Base-by-base conservation (phyloP, 2,329 filamentous ascomycete genomes). In the Amauroascus verrucosus region DNA sequence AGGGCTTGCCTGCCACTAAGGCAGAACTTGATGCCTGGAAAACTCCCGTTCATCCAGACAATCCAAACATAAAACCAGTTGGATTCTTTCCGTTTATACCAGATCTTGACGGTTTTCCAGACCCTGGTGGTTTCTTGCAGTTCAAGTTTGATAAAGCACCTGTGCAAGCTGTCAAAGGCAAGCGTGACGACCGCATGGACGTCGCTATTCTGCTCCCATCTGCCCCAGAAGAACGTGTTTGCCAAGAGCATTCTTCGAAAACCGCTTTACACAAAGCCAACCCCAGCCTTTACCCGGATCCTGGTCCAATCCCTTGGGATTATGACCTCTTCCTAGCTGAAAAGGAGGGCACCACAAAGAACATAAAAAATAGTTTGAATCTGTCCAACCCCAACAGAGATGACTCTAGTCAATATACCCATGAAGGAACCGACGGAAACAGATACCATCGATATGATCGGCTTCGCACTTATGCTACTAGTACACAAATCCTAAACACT, bases 131-230 rank as follows among this genome's bases (percentile, higher is more conserved):
- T 35, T 83, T 77, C 66, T 74, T 81, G 60, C 70, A 82, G 51
- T 73, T 79, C 65, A 83, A 83, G 54, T 83, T 83, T 65, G 72
- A 75, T 55, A 77, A 78, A 47, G 77, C 80, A n/a, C 81, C 81
- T 0, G 67, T 80, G 37, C 68, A 74, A 48, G 68, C 70, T 13
- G 60, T 67, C 7, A 70, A 72, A 16, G 70, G 69, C 14, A 71
- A 68, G 53, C 78, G 81, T 55, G 80, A 84, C 60, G 69, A 75
- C 41, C 76, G 81, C 38, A 76, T 84, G 58, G 79, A 84, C 59
- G 75, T 79, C 28, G 78, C 74, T 8, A 65, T 82, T 37, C 67
- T 84, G 33, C 71, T 76, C n/a, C 79, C 79, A 2, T 70, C 74
- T 3, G 67, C 68, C 1, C 71, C 74, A 8, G 71, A 77, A 59